Evolutionary conservation across 2,329 filamentous ascomycete species (phyloP), one percentile per base, ranked within the genome.

Genomic region (Ascochyta fabae): DNA sequence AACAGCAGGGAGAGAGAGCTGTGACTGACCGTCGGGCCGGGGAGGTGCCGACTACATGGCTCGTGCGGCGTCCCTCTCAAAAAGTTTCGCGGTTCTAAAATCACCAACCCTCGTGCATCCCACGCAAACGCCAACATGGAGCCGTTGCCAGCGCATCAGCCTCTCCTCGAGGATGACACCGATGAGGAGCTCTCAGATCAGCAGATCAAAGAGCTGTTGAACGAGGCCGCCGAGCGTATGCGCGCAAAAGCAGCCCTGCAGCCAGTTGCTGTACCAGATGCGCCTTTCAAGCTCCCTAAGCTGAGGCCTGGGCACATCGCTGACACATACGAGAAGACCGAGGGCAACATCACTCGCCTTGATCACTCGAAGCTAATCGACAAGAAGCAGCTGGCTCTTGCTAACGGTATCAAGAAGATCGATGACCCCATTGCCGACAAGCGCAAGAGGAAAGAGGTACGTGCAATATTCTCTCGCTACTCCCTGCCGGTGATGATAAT

Each of bases 401-500:
- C 81, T 47, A 78, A 80, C 53, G 75, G 77, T n/a, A 72, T 82
- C 57, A 79, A 82, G 61, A 79, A 79, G 59, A 81, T 87, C 16
- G 81, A 84, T 62, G 81, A 84, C 66, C 81, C 81, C 10, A 70
- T 82, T n/a, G 70, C 73, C 36, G 65, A 80, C 33, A 81, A 80
- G 70, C 76, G 76, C 56, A 74, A 75, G 56, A 77, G 75, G 46
- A 75, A 76, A 60, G 81, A 86, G 79, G 85, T 87, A 81, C 68
- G 73, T 65, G n/a, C 53, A 53, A 23, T 15, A 35, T 27, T 47
- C 69, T 77, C 78, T 43, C n/a, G 24, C 36, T 50, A 58, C 47
- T 16, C 39, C 41, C 54, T 62, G 72, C 73, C 77, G 75, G 86
- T 91, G 90, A 94, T 86, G 90, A 93, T 90, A 89, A 83, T 81